Base-by-base conservation (phyloP, 2,329 filamentous ascomycete genomes). In the Paraphaeosphaeria sporulosa region DNA sequence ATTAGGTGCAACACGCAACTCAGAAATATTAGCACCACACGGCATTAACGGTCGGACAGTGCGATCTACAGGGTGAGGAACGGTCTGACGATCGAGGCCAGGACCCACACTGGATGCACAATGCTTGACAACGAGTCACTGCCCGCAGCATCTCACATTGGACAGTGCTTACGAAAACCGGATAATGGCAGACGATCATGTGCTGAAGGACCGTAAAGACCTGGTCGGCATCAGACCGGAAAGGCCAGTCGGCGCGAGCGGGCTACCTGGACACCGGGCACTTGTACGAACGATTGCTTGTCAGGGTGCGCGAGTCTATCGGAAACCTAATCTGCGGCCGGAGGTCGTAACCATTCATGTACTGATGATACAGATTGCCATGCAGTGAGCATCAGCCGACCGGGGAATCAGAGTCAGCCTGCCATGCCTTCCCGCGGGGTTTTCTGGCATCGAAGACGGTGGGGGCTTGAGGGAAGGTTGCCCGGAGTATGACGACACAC, bases 81-180 rank as follows among this genome's bases (percentile, higher is more conserved):
- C 52, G 40, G 32, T 34, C 6, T 43, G 40, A 23, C 55, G 57
- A 62, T 58, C 38, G 54, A 64, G 19, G 43, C 40, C 21, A 30
- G 60, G 43, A 49, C 27, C 38, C 54, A 57, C 56, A 57, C 50
- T 62, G 44, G 47, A 67, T 67, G 64, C 64, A 62, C 52, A 47
- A 55, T 53, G 63, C 50, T 56, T 60, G 25, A 63, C 38, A 54
- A 64, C 66, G 44, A 65, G 68, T 64, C 63, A 65, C 66, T 68
- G 70, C 65, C n/a, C 64, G 63, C 62, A 66, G 59, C 63, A 63
- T 52, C 60, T 50, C 60, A 57, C 59, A 66, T 66, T 67, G 64
- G 55, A 56, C 64, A 57, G 6, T 36, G 47, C 19, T 61, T 23
- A 46, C 47, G 57, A 57, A 63, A 63, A 59, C 62, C 42, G 58